Conservation (phyloP, 1,284 basidiomycete species). For the Ganoderma lucidum region DNA sequence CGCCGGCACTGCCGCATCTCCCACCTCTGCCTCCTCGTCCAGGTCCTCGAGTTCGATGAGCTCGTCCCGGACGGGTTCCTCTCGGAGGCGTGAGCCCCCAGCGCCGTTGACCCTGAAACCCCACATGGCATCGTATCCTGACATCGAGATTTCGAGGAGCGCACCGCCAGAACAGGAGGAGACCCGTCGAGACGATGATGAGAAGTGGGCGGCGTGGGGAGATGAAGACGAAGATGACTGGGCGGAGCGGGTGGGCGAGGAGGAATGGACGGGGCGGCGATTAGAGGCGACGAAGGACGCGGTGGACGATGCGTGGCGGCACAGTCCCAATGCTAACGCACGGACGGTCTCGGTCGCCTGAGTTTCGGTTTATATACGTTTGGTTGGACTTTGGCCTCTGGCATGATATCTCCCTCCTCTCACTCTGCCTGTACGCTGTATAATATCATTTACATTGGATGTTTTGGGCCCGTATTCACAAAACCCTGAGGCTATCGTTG, state of each 20-base stretch:
- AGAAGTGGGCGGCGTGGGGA: conserved; percentile 62
- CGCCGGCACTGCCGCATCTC: conserved; percentile 29
- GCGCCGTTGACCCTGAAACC: conserved; percentile 46
- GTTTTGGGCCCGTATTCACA: background rate
- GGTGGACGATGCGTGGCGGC: conserved; percentile 38
- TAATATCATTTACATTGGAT: background rate
- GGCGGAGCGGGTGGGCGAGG: conserved; percentile 56
- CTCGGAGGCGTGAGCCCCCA: conserved; percentile 48
- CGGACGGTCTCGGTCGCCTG: conserved; percentile 19
- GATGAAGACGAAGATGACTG: conserved; percentile 60
- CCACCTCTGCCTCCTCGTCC: conserved; percentile 49
- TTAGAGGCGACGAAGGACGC: conserved; percentile 47
- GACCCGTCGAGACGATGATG: conserved; percentile 31
- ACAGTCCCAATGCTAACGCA: conserved; percentile 17
- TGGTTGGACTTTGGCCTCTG: background rate
- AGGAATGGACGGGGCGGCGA: conserved; percentile 56
- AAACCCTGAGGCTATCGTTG: background rate
- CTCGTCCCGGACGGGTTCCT: conserved; percentile 35
- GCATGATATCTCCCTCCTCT: background rate
- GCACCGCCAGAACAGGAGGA: conserved; percentile 23
- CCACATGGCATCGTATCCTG: conserved; percentile 33
- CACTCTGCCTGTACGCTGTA: conserved; percentile 1
- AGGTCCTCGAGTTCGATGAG: conserved; percentile 41
- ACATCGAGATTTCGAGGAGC: conserved; percentile 31
- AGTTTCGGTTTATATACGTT: conserved; percentile 2